A percentile compares a stretch with the other conserved stretches of the same genome.
These are phyloP conservation scores for Cyclostephanos invisitatus DNA, from an alignment of 108 stramenopile species.

Conservation along the genomic window DNA sequence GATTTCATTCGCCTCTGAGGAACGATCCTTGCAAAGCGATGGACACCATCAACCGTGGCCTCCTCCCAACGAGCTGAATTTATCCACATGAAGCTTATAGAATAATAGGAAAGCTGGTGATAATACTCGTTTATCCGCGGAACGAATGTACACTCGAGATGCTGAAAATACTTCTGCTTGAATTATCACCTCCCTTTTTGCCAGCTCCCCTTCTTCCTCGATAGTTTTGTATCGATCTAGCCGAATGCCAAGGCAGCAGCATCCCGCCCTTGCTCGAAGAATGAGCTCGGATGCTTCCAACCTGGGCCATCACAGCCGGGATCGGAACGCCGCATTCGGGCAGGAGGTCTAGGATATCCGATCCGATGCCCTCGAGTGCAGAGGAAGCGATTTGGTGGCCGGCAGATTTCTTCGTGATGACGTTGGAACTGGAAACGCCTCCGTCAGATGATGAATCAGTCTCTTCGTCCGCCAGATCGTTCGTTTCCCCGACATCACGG, in stretches of 20 bases:
- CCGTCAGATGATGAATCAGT: background rate
- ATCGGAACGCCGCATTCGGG: slow-evolving; percentile 47
- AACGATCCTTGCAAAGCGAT: too few species aligned
- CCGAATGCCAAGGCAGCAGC: slow-evolving; percentile 44
- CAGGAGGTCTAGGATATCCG: slow-evolving; percentile 30
- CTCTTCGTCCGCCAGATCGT: background rate
- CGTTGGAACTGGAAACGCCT: background rate
- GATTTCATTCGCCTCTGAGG: too few species aligned
- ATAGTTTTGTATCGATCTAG: slow-evolving; percentile 43
- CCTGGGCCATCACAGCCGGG: slow-evolving; percentile 37
- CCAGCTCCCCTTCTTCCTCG: slow-evolving; percentile 2
- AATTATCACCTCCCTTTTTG: slow-evolving; percentile 16
- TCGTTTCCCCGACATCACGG: background rate
- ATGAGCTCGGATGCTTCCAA: slow-evolving; percentile 8
- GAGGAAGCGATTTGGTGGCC: slow-evolving; percentile 1
- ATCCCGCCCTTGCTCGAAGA: slow-evolving; percentile 28
- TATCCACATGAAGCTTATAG: too few species aligned
- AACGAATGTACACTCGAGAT: slow-evolving; percentile 36
- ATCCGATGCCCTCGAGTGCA: slow-evolving; percentile 12
- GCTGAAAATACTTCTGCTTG: slow-evolving; percentile 25
- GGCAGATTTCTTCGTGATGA: background rate
- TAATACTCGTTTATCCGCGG: slow-evolving; percentile 14
- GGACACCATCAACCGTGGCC: too few species aligned
- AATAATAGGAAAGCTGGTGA: too few species aligned
- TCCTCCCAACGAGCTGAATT: too few species aligned